Evolutionary conservation across 768 basidiomycete species (phyloP).

Genomic region (Agaricus subrufescens): DNA sequence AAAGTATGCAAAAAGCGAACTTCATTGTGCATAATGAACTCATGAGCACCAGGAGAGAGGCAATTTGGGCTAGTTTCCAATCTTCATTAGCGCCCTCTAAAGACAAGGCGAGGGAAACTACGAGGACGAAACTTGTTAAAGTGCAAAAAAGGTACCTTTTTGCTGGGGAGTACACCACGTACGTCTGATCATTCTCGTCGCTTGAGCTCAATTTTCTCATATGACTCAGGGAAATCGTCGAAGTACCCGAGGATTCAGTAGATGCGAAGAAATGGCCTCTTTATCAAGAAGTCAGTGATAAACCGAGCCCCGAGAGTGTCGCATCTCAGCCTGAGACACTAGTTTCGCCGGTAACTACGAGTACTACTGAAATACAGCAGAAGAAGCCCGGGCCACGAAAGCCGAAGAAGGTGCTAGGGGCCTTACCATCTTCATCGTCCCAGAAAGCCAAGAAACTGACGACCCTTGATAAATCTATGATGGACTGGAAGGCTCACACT

Average conservation of each 20-base stretch:
- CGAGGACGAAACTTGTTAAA: conserved; percentile 46
- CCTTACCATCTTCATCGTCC: conserved; percentile 40
- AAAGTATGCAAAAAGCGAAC: conserved; percentile 26
- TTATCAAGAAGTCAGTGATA: conserved; percentile 16
- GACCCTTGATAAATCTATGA: conserved; percentile 79
- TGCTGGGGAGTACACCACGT: conserved; percentile 76
- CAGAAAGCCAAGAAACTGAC: conserved; percentile 70
- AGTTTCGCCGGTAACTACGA: conserved; percentile 11
- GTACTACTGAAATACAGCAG: conserved; percentile 19
- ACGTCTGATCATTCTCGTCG: conserved; percentile 22
- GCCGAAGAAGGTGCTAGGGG: conserved; percentile 50
- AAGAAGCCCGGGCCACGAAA: conserved; percentile 66
- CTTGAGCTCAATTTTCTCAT: conserved; percentile 6
- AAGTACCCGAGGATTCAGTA: conserved; percentile 66
- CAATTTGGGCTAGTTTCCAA: conserved; percentile 67
- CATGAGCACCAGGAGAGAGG: conserved; percentile 40
- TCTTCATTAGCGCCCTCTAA: conserved; percentile 42
- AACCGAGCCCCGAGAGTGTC: not conserved
- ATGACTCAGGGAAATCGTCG: conserved; percentile 57
- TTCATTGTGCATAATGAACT: not conserved
- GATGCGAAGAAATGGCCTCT: conserved; percentile 76
- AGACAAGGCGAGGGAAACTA: conserved; percentile 13
- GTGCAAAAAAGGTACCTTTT: conserved; percentile 68
- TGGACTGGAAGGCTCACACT: conserved; percentile 80
- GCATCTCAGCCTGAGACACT: not conserved